A percentile compares a stretch with the other conserved stretches of the same genome.
Conservation (phyloP, 192 early-diverging fungal species). For the Phlyctochytrium planicorne region DNA sequence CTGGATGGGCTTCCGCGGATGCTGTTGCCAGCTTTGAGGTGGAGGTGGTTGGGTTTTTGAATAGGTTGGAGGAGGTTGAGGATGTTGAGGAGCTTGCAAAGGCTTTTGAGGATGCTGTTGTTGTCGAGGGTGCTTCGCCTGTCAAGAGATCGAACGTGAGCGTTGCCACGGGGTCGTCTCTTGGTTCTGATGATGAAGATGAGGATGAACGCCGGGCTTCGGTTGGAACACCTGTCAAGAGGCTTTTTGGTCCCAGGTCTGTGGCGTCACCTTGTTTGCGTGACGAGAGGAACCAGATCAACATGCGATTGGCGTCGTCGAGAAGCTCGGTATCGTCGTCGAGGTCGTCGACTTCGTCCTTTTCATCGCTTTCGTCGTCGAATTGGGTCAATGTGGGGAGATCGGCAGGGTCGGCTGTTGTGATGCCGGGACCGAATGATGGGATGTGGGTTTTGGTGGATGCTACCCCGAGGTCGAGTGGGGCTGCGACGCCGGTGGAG, state of each 20-base stretch:
- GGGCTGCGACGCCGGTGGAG: neutral
- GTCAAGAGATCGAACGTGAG: neutral
- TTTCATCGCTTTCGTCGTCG: neutral
- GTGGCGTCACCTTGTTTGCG: no score
- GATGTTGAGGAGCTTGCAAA: neutral
- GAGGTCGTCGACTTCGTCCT: neutral
- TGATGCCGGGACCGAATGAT: neutral
- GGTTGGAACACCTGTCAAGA: neutral
- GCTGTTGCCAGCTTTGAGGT: slow-evolving; percentile 20
- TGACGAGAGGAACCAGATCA: no score
- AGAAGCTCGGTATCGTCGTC: neutral
- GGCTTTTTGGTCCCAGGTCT: no score
- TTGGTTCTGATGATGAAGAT: neutral
- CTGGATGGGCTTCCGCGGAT: slow-evolving; percentile 7
- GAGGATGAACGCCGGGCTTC: neutral
- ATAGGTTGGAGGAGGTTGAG: slow-evolving; percentile 4
- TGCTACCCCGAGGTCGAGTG: neutral
- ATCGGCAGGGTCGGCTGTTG: neutral
- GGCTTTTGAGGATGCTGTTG: neutral
- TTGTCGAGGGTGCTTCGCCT: neutral
- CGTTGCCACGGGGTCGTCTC: neutral
- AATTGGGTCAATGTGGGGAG: neutral
- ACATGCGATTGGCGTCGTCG: no score
- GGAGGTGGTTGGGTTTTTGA: slow-evolving; percentile 9
- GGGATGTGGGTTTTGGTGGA: slow-evolving; percentile 13